Evolutionary conservation across 2,329 filamentous ascomycete genomes (phyloP), one percentile per base, ranked within the genome.

Genomic region (Pseudogymnoascus sp.): DNA sequence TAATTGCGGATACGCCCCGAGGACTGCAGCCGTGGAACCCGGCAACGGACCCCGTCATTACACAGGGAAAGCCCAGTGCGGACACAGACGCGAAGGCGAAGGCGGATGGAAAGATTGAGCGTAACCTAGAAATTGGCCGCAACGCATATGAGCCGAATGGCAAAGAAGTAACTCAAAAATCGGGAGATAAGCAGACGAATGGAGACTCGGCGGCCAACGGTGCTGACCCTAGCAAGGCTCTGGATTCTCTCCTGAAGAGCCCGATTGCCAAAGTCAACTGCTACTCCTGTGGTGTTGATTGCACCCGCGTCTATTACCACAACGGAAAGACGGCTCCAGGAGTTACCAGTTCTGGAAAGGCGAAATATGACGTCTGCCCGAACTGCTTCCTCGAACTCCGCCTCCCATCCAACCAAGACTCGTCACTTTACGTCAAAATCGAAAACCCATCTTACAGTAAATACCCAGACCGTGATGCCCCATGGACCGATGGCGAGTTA

Each of bases 11-110:
- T 73, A 99, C 94, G 0, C 94, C 94, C 60, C 87, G 94, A 63
- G 94, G 94, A 37, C 82, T 99, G 60, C 93, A 97, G 74, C 89
- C 93, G 25, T 96, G 93, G 84, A 94, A 99, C 72, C 94, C 94
- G 15, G 89, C 89, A 15, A 87, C 92, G 1, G 89, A 91, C 68
- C 85, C 90, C 5, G 76, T 86, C 40, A 79, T 87, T 4, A 72
- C 81, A n/a, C 79, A 86, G 65, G 85, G 84, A 61, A 86, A 84
- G 72, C 80, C 80, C 67, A 82, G 76, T 65, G 74, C 74, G 60
- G 83, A 73, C 60, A 72, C 72, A 18, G 70, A 72, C 29, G 64
- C 67, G 1, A 87, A 87, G 71, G 88, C 88, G 1, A 83, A 80
- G 40, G 83, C 88, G 6, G 5, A 78, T 82, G 62, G 69, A 7